Percentiles rank a stretch among this genome's conserved stretches.
Conservation (phyloP, 164 flowering plant genomes). For the Saururus chinensis region DNA sequence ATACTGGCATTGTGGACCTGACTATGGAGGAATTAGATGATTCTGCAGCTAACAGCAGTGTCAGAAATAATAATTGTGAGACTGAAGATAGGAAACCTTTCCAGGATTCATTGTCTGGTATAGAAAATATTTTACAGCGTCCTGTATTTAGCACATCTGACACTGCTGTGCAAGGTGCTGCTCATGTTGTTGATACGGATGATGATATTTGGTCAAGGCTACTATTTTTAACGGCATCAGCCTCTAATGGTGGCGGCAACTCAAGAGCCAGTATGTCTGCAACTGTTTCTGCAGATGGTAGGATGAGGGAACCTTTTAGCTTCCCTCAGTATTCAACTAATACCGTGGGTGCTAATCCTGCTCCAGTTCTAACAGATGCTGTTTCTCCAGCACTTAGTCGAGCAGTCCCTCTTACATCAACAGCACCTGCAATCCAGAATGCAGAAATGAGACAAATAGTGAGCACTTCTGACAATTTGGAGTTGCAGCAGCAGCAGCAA, state of each 20-base stretch:
- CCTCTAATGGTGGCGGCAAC: neutral
- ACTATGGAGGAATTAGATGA: conserved; percentile 32
- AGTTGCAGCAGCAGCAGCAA: conserved; percentile 15
- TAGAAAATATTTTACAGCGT: conserved; percentile 4
- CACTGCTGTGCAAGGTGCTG: conserved; percentile 16
- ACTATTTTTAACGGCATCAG: conserved; percentile 5
- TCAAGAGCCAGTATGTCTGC: conserved; percentile 5
- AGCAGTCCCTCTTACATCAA: conserved; percentile 13
- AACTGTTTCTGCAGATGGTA: conserved; percentile 9
- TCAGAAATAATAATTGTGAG: conserved; percentile 8
- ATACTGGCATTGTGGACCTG: conserved; percentile 40
- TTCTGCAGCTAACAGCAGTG: neutral
- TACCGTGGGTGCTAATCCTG: neutral
- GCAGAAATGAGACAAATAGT: conserved; percentile 11
- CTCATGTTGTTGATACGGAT: conserved; percentile 10
- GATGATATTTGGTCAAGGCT: conserved; percentile 28
- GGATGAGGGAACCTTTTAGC: neutral
- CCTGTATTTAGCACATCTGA: conserved; percentile 10
- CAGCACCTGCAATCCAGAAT: conserved; percentile 2
- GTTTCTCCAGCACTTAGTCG: conserved; percentile 29
- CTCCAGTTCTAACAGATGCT: conserved; percentile 39
- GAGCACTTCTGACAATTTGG: conserved; percentile 4
- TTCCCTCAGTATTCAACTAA: conserved; percentile 5
- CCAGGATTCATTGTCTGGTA: conserved; percentile 7
- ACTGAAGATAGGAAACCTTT: conserved; percentile 52